A percentile compares a stretch with the other conserved stretches of the same genome.
These are phyloP conservation scores for Ilex asprella DNA, from an alignment of 257 asterid genomes.

Conservation along the genomic window DNA sequence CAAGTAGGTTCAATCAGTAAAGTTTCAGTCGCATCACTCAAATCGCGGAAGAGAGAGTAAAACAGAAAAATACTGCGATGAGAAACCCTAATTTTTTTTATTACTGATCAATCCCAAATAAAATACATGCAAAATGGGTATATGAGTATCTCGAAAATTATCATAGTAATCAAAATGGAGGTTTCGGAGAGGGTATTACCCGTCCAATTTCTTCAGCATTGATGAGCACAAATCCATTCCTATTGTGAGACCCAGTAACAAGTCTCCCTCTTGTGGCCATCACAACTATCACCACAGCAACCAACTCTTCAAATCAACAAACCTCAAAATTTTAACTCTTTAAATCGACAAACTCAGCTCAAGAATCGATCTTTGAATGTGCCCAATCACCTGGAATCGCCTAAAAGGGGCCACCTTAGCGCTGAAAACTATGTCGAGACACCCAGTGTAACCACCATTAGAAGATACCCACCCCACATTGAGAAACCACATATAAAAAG, in stretches of 20 bases:
- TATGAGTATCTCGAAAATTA: background rate
- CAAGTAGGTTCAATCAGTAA: background rate
- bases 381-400: slow-evolving; percentile 14
- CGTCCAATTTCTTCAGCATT: slow-evolving; percentile 82
- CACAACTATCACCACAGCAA: slow-evolving; percentile 31
- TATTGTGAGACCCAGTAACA: slow-evolving; percentile 80
- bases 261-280: slow-evolving; percentile 83
- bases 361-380: slow-evolving; percentile 28
- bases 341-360: slow-evolving; percentile 24
- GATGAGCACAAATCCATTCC: slow-evolving; percentile 69
- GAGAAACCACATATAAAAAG: slow-evolving; percentile 27
- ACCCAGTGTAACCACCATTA: slow-evolving; percentile 36
- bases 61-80: background rate
- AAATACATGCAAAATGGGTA: background rate
- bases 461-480: slow-evolving; percentile 29
- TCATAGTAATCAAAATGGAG: slow-evolving; percentile 16
- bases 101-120: slow-evolving; percentile 5
- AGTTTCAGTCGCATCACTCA: background rate
- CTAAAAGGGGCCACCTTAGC: slow-evolving; percentile 17
- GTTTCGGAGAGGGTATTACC: slow-evolving; percentile 30
- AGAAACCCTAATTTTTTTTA: slow-evolving; percentile 10
- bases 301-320: slow-evolving; percentile 18
- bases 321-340: slow-evolving; percentile 1
- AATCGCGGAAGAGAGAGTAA: background rate
- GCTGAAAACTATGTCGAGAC: slow-evolving; percentile 29